A percentile compares a stretch with the other conserved stretches of the same genome.
Evolutionary conservation across 2,329 filamentous ascomycete species (phyloP).

Genomic region (Trichoderma simmonsii): DNA sequence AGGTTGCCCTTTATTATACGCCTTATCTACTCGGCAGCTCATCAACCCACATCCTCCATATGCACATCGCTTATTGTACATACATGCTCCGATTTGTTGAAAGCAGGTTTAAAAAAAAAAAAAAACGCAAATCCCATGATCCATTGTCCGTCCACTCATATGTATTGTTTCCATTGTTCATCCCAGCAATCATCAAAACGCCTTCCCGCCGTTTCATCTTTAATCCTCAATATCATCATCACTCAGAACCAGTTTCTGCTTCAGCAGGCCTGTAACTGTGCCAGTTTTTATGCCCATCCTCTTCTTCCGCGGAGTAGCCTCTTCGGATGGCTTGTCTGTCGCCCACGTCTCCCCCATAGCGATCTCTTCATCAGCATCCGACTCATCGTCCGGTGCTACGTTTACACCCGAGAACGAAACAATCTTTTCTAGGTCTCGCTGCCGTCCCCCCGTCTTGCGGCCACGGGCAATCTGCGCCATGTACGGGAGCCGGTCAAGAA

Average conservation of each 20-base stretch:
- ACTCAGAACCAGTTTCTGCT: conserved; percentile 68
- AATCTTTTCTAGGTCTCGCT: conserved; percentile 64
- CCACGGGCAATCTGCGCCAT: conserved; percentile 63
- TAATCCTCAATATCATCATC: conserved; percentile 83
- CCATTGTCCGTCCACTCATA: background rate
- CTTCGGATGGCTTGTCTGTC: conserved; percentile 59
- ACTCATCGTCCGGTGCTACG: conserved; percentile 43
- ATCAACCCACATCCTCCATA: background rate
- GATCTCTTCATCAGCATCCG: conserved; percentile 44
- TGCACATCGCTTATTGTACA: background rate
- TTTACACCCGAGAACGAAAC: conserved; percentile 62
- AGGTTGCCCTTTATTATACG: background rate
- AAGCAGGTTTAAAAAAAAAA: background rate
- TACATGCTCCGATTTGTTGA: background rate
- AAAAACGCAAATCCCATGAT: background rate
- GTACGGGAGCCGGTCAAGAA: conserved; percentile 86
- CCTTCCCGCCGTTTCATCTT: conserved; percentile 23
- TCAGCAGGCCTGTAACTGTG: conserved; percentile 43
- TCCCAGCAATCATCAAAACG: background rate
- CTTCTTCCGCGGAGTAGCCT: conserved; percentile 49
- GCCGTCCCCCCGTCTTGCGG: conserved; percentile 39
- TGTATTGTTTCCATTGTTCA: background rate
- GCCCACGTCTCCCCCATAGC: conserved; percentile 53
- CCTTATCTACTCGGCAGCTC: background rate
- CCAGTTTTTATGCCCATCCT: conserved; percentile 37